phyloP scores from a whole-genome alignment of 1,284 basidiomycete genomes.

The Fomitopsis pinicola region DNA sequence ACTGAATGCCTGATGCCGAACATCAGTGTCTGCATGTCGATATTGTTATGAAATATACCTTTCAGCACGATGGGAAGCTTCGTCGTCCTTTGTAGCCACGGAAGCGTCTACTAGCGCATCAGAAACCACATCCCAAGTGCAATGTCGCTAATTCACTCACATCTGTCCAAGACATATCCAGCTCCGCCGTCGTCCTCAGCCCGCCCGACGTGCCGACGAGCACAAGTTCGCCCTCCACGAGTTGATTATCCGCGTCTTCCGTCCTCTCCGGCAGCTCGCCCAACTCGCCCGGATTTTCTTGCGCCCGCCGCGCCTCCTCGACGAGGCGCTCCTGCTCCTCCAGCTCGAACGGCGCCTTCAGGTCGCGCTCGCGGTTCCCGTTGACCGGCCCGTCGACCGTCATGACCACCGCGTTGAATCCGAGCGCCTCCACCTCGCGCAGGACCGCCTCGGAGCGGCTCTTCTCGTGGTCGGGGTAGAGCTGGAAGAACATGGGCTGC shows the following conservation, averaged over 20 bases:
- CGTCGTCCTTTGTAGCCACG: slow-evolving; percentile 74
- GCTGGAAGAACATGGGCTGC: slow-evolving; percentile 80
- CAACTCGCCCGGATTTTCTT: slow-evolving; percentile 14
- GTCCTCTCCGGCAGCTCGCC: slow-evolving; percentile 25
- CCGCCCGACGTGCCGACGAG: slow-evolving; percentile 63
- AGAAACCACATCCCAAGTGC: background rate
- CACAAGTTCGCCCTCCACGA: slow-evolving; percentile 29
- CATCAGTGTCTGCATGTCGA: background rate
- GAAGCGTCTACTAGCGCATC: slow-evolving; percentile 51
- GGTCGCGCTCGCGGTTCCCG: slow-evolving; percentile 84
- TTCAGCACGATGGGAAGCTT: slow-evolving; percentile 83
- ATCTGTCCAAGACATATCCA: slow-evolving; percentile 72
- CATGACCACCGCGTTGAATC: slow-evolving; percentile 84
- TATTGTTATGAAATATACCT: slow-evolving; percentile 28
- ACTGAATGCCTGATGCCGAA: slow-evolving; percentile 47
- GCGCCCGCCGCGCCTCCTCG: slow-evolving; percentile 12
- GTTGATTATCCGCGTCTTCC: slow-evolving; percentile 5
- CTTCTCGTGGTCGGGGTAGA: slow-evolving; percentile 83
- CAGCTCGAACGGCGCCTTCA: slow-evolving; percentile 55
- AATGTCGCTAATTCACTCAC: slow-evolving; percentile 25
- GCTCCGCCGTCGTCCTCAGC: slow-evolving; percentile 57
- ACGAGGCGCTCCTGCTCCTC: slow-evolving; percentile 53
- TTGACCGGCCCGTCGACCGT: slow-evolving; percentile 89
- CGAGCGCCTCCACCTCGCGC: slow-evolving; percentile 63
- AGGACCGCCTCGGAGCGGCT: slow-evolving; percentile 68